Percentiles rank a stretch among this genome's conserved stretches.
These are phyloP conservation scores for Metschnikowia aberdeeniae DNA, from an alignment of 805 yeast species.

Conservation along the genomic window DNA sequence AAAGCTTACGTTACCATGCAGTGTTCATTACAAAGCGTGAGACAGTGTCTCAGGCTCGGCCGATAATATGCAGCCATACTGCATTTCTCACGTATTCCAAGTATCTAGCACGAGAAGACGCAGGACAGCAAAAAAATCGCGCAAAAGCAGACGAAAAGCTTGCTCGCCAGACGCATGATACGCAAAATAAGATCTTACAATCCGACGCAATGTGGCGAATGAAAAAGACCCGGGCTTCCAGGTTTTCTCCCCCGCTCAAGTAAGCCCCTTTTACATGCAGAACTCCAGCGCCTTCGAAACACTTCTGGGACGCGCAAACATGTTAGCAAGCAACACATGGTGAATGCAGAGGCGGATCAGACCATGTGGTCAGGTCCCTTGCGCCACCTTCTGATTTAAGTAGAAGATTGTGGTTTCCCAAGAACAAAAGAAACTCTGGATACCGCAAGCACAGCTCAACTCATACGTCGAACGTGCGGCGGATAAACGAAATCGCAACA, in stretches of 20 bases:
- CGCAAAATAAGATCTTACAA: background rate
- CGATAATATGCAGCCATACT: background rate
- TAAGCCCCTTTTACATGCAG: too few relatives aligned
- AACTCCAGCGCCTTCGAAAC: too few relatives aligned
- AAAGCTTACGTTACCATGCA: background rate
- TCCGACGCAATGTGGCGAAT: background rate
- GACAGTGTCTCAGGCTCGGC: constrained; percentile 3
- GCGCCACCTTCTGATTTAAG: too few relatives aligned
- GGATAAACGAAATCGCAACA: too few relatives aligned
- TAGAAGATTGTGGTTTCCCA: too few relatives aligned
- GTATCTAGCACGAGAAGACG: background rate
- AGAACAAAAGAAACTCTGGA: too few relatives aligned
- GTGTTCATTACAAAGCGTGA: background rate
- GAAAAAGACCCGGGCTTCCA: background rate
- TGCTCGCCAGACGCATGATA: background rate
- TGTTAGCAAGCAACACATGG: too few relatives aligned
- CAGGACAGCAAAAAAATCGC: background rate
- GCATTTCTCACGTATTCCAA: constrained; percentile 1
- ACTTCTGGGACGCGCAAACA: too few relatives aligned
- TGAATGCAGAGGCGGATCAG: too few relatives aligned
- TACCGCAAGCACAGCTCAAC: too few relatives aligned
- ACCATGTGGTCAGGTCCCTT: too few relatives aligned
- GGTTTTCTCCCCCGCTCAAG: background rate
- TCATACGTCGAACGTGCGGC: too few relatives aligned
- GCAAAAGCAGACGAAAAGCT: background rate